Base-by-base conservation (phyloP, 164 flowering plant genomes). In the Magnolia changhungtana region DNA sequence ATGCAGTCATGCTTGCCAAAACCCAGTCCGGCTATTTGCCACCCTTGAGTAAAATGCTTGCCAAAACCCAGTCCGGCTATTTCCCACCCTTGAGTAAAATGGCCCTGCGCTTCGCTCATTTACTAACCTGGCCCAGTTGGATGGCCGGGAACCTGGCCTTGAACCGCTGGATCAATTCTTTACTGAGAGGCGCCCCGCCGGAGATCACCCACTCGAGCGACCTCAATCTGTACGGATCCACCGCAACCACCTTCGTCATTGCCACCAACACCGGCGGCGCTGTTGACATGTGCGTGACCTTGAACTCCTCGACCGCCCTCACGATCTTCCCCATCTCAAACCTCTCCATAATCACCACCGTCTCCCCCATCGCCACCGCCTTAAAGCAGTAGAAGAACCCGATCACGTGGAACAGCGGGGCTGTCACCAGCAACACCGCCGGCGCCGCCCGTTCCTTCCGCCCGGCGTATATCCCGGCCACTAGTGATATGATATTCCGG, bases 101-200 rank as follows among this genome's bases (percentile, higher is more conserved):
- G 27, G 27, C 27, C 27, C 27, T 24, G 27, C 27, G 27, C 27
- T 24, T 24, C 27, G 1, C 27, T 24, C 27, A 24, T 21, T 1
- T 7, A 71, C 81, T 73, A 16, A 83, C 91, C 86, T 84, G 86
- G 2, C 23, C 63, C 8, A 88, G 4, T 13, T 50, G 63, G 52
- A 91, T 92, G 10, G 23, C 9, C 10, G 96, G 95, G 74, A 82
- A 92, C 84, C 75, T 87, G 75, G 83, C 82, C 74, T 67, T 45
- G 69, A 94, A 90, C 75, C 89, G 91, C 74, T 87, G 89, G 3
- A 82, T 90, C 79, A 89, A 85, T 75, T 91, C 94, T 84, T 80
- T 87, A 14, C 92, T 85, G 51, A 92, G 83, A 74, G 98, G 94
- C 1, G 95, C 97, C 0, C 96, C 97, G 13, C 98, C 96, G n/a